phyloP scores from a whole-genome alignment of 2,329 filamentous ascomycete species.

The Monosporascus cannonballus region DNA sequence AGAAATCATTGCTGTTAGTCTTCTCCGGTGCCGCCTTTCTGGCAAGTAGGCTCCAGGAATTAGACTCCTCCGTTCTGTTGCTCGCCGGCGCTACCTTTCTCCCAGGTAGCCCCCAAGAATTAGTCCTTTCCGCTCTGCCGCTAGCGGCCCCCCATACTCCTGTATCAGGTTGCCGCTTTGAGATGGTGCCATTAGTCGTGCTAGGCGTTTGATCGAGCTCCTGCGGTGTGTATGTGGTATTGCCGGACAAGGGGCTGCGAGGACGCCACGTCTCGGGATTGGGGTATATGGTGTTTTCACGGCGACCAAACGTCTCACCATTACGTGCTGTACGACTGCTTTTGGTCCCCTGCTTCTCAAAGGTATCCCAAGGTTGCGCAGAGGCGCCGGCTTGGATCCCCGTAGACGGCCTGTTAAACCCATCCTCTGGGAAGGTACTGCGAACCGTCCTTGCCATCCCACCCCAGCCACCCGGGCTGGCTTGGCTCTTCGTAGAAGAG shows the following conservation, averaged over 20 bases:
- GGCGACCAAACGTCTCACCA: too few relatives aligned
- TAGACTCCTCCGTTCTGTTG: background rate
- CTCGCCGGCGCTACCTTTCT: background rate
- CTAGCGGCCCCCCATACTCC: background rate
- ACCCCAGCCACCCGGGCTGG: background rate
- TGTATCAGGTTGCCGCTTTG: background rate
- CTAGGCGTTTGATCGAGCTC: background rate
- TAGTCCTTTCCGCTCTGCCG: background rate
- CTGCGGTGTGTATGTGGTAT: too few relatives aligned
- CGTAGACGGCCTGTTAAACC: background rate
- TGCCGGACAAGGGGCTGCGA: too few relatives aligned
- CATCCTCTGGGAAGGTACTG: too few relatives aligned
- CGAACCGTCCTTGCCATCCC: background rate
- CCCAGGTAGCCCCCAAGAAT: background rate
- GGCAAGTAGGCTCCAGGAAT: conserved; percentile 13
- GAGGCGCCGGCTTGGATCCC: background rate
- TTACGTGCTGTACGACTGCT: too few relatives aligned
- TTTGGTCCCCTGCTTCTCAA: too few relatives aligned
- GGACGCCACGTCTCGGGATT: too few relatives aligned
- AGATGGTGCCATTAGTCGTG: background rate
- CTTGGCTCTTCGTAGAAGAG: background rate
- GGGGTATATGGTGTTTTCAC: too few relatives aligned
- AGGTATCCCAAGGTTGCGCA: too few relatives aligned
- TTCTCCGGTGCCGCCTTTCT: conserved; percentile 9
- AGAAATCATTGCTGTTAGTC: conserved; percentile 12